Percentiles rank a stretch among this genome's conserved stretches.
These are phyloP conservation scores for Termitomyces sp. DNA, from an alignment of 768 basidiomycete genomes.

Conservation along the genomic window DNA sequence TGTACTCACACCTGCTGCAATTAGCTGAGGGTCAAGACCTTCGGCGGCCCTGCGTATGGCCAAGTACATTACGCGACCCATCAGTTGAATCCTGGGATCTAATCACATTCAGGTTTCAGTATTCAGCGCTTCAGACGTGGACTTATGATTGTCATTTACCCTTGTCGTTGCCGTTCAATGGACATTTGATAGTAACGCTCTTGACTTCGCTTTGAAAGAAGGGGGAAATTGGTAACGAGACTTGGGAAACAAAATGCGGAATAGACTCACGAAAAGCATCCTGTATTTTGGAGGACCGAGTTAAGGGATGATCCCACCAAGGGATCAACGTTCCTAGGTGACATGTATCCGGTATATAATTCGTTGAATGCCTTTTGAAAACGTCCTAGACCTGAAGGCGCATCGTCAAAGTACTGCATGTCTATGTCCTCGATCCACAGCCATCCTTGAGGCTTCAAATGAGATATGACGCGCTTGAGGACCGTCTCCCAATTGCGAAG, in stretches of 20 bases:
- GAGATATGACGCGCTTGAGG: not conserved
- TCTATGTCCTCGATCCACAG: too few relatives aligned
- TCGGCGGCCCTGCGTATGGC: not conserved
- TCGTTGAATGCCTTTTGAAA: not conserved
- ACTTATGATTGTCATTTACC: not conserved
- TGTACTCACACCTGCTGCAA: not conserved
- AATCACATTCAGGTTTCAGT: not conserved
- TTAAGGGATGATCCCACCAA: not conserved
- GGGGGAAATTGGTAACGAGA: not conserved
- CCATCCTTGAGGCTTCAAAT: too few relatives aligned
- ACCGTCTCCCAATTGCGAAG: not conserved
- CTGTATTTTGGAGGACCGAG: not conserved
- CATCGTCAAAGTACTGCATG: not conserved
- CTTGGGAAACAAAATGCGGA: too few relatives aligned
- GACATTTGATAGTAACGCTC: not conserved
- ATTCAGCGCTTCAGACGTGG: not conserved
- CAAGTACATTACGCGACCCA: not conserved
- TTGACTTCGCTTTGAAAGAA: not conserved
- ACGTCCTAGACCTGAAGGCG: not conserved
- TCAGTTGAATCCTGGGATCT: not conserved
- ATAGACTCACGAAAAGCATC: slow-evolving; percentile 3
- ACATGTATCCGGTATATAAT: not conserved
- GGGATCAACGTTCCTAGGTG: not conserved
- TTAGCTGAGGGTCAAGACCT: not conserved
- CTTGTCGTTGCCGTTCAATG: not conserved